Percentiles rank a stretch among this genome's conserved stretches.
phyloP scores from a whole-genome alignment of 176 grass and related monocot genomes.

The Aegilops speltoides region DNA sequence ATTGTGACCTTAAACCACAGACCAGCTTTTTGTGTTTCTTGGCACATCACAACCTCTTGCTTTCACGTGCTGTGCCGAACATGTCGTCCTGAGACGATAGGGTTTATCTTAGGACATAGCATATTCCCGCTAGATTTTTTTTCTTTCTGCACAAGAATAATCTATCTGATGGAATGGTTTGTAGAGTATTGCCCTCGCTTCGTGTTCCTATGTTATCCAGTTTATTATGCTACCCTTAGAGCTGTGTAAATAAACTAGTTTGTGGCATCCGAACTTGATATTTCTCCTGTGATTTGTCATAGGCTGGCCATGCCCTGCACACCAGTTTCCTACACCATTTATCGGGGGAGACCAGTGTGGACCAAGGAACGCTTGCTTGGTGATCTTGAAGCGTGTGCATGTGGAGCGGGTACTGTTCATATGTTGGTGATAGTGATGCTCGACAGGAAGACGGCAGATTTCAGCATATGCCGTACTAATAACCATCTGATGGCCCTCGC shows the following conservation, averaged over 20 bases:
- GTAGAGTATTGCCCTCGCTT: neutral
- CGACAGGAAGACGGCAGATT: neutral
- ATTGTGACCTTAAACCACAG: slow-evolving; percentile 36
- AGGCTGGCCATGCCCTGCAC: slow-evolving; percentile 67
- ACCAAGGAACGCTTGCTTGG: slow-evolving; percentile 23
- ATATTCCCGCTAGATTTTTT: slow-evolving; percentile 29
- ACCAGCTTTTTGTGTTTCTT: neutral
- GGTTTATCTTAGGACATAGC: slow-evolving; percentile 36
- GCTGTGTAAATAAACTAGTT: neutral
- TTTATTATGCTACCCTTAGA: slow-evolving; percentile 8
- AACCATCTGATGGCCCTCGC: neutral
- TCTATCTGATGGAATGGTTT: neutral
- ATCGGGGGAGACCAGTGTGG: neutral
- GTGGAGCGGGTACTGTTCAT: slow-evolving; percentile 1
- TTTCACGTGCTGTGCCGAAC: slow-evolving; percentile 20
- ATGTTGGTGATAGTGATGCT: slow-evolving; percentile 2
- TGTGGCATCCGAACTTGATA: neutral
- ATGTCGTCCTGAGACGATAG: slow-evolving; percentile 31
- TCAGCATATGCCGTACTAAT: neutral
- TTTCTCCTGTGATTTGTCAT: slow-evolving; percentile 16
- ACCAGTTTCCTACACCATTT: slow-evolving; percentile 47
- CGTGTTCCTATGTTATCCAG: neutral
- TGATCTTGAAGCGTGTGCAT: neutral
- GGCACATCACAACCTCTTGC: slow-evolving; percentile 26
- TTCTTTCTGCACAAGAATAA: slow-evolving; percentile 24